Percentiles rank a stretch among this genome's conserved stretches.
These are phyloP conservation scores for Metschnikowia shivogae DNA, from an alignment of 805 yeast species.

Conservation along the genomic window DNA sequence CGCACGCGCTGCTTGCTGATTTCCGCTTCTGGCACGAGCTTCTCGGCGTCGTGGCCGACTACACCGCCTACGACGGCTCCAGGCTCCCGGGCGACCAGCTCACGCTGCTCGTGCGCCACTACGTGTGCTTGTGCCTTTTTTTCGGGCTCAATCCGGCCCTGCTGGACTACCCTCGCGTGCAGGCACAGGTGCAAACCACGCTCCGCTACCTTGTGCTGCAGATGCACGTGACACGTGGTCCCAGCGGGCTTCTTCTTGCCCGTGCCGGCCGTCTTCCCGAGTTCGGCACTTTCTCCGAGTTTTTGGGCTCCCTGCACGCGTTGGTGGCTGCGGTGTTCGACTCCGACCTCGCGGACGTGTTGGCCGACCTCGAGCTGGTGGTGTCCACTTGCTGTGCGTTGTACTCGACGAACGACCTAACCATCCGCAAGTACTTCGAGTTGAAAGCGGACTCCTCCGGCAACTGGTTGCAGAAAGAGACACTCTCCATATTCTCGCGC, in stretches of 20 bases:
- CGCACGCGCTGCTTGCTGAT: conserved; percentile 2
- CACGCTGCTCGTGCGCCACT: conserved; percentile 6
- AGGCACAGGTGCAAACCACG: conserved; percentile 27
- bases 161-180: conserved; percentile 26
- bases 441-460: conserved; percentile 18
- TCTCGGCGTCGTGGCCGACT: conserved; percentile 7
- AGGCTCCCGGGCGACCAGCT: background rate
- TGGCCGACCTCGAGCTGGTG: conserved; percentile 2
- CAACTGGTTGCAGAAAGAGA: conserved; percentile 24
- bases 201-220: conserved; percentile 8
- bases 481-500: conserved; percentile 22
- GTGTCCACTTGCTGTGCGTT: conserved; percentile 30
- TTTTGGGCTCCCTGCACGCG: conserved; percentile 11
- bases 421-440: conserved; percentile 26
- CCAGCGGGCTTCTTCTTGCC: background rate
- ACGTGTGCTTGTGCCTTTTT: conserved; percentile 8
- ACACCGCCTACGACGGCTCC: background rate
- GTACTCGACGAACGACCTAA: conserved; percentile 32
- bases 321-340: background rate
- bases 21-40: conserved; percentile 14
- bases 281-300: conserved; percentile 14
- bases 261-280: conserved; percentile 1
- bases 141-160: conserved; percentile 17
- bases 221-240: background rate
- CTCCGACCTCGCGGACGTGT: background rate